Conservation (phyloP, 805 yeast species). For the Lipomyces kockii region DNA sequence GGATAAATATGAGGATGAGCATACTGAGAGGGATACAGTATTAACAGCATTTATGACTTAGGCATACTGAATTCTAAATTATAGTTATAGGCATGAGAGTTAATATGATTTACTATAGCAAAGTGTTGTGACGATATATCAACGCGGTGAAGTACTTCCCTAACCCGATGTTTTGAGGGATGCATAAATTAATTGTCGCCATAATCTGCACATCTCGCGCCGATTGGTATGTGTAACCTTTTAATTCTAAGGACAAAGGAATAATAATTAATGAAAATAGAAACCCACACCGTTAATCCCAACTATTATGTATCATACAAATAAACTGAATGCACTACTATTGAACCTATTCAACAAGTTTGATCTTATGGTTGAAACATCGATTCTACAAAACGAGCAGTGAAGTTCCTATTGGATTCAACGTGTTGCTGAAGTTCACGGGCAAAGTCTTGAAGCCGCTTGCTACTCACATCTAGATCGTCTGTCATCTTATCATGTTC, state of each 20-base stretch:
- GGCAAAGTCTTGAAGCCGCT: slow-evolving; percentile 19
- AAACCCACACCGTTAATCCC: too few relatives aligned
- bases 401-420: slow-evolving; percentile 16
- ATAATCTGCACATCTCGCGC: too few relatives aligned
- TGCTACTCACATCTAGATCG: slow-evolving; percentile 14
- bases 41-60: slow-evolving; percentile 7
- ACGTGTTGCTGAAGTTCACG: slow-evolving; percentile 25
- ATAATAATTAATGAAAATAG: too few relatives aligned
- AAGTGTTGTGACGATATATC: too few relatives aligned
- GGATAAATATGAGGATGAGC: neutral
- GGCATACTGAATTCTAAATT: neutral
- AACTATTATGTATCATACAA: neutral
- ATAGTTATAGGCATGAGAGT: too few relatives aligned
- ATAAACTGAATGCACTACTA: neutral
- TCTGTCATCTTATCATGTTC: slow-evolving; percentile 15
- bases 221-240: too few relatives aligned
- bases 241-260: too few relatives aligned
- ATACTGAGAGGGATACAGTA: neutral
- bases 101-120: too few relatives aligned
- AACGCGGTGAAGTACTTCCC: too few relatives aligned
- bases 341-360: neutral
- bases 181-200: too few relatives aligned
- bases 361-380: neutral
- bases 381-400: slow-evolving; percentile 3
- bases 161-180: too few relatives aligned